phyloP scores from a whole-genome alignment of 2,329 filamentous ascomycete genomes.

The Colletotrichum kahawae region DNA sequence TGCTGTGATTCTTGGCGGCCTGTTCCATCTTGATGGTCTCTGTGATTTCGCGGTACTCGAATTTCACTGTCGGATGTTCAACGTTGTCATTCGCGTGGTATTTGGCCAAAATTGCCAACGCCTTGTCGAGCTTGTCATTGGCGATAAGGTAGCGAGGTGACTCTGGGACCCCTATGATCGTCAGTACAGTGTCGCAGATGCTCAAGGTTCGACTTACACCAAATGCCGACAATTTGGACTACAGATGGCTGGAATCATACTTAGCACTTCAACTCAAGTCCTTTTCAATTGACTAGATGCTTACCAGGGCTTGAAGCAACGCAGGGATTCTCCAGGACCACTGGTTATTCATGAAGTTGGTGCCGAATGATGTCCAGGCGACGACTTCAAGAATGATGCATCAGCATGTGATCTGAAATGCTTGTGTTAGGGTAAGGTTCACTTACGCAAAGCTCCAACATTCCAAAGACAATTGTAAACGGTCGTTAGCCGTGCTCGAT shows the following conservation, averaged over 20 bases:
- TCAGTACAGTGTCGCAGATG: background rate
- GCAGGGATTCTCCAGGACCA: constrained; percentile 59
- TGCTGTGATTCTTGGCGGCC: constrained; percentile 48
- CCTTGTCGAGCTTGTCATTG: constrained; percentile 40
- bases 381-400: constrained; percentile 34
- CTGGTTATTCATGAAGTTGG: constrained; percentile 46
- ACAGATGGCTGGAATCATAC: constrained; percentile 40
- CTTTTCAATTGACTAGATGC: background rate
- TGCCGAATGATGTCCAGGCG: constrained; percentile 56
- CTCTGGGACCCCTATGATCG: constrained; percentile 40
- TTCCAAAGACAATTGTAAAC: constrained; percentile 62
- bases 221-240: constrained; percentile 58
- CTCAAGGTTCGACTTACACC: constrained; percentile 27
- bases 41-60: constrained; percentile 65
- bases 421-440: constrained; percentile 43
- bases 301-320: constrained; percentile 48
- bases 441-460: constrained; percentile 41
- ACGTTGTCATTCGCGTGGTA: constrained; percentile 36
- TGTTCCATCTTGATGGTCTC: constrained; percentile 60
- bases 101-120: constrained; percentile 37
- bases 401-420: constrained; percentile 35
- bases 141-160: constrained; percentile 47
- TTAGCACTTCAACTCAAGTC: background rate
- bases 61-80: constrained; percentile 57
- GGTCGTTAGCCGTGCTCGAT: constrained; percentile 53